Percentiles rank a stretch among this genome's conserved stretches.
Conservation (phyloP, 169 alveolate genomes). For the Plasmodium coatneyi region DNA sequence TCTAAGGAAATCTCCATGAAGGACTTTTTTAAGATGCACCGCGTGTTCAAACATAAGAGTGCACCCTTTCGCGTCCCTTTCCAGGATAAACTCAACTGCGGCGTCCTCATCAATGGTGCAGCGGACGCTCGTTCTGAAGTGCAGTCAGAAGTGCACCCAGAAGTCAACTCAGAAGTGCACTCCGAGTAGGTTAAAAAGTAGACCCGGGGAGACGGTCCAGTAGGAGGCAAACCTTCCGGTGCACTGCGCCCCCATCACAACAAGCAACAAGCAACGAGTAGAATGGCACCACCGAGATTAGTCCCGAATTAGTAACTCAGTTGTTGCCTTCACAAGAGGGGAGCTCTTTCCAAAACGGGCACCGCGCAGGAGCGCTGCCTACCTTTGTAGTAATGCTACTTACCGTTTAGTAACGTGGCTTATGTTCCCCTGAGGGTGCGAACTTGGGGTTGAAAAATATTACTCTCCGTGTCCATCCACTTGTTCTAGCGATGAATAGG, state of each 20-base stretch:
- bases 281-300: background rate
- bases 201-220: background rate
- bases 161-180: background rate
- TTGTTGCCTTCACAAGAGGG: background rate
- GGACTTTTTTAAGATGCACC: slow-evolving; percentile 64
- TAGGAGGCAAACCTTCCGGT: no score
- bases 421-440: background rate
- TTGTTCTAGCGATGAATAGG: no score
- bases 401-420: background rate
- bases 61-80: slow-evolving; percentile 52
- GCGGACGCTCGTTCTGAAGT: background rate
- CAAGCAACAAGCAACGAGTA: no score
- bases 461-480: background rate
- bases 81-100: slow-evolving; percentile 45
- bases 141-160: background rate
- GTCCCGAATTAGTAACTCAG: background rate
- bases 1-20: slow-evolving; percentile 73
- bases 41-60: slow-evolving; percentile 18
- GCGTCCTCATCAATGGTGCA: slow-evolving; percentile 21
- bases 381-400: background rate
- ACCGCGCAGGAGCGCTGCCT: background rate
- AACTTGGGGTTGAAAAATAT: background rate
- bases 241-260: no score
- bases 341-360: background rate
- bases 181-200: background rate